Base-by-base conservation (phyloP, 78 protist genomes). In the Emiliania huxleyi region DNA sequence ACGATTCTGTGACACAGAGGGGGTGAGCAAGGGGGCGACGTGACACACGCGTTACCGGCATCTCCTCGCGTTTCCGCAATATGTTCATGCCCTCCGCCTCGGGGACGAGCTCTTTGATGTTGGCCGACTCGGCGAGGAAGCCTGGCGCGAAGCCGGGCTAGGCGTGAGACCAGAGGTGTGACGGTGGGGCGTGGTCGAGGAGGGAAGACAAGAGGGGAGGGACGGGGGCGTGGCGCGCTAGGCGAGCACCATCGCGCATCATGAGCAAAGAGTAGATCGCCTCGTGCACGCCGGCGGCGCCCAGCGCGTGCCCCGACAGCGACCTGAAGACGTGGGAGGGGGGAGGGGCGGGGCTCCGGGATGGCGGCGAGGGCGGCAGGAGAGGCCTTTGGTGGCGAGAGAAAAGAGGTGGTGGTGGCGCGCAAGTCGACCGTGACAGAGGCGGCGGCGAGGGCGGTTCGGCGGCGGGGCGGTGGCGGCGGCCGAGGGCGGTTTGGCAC, bases 221-320 rank as follows among this genome's bases (percentile, higher is more conserved):
- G n/a, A n/a, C n/a, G n/a, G n/a, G n/a, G n/a, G n/a, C n/a, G n/a
- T n/a, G n/a, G n/a, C n/a, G n/a, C n/a, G n/a, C n/a, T n/a, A n/a
- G n/a, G n/a, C n/a, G n/a, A n/a, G n/a, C n/a, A n/a, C n/a, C 62
- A 15, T 52, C 62, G 62, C 62, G 62, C 62, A 91, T 3, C 93
- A 91, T 91, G 75, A 91, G 71, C 25, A 91, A 71, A 35, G 89
- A 45, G 93, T 91, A 91, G 93, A 91, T 91, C 52, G 93, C 93
- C 93, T 91, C 93, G 56, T 91, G 93, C 46, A 91, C 93, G 42
- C 93, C 93, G 18, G 93, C 93, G 37, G 93, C 93, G 40, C 87
- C 88, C 33, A 91, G 93, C 69, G 93, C 48, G 73, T 91, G 93
- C n/a, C 93, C 93, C 25, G 93, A 91, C 21, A 91, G 88, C 44